phyloP scores from a whole-genome alignment of 1,139 yeast species.

The Geotrichum siamense region DNA sequence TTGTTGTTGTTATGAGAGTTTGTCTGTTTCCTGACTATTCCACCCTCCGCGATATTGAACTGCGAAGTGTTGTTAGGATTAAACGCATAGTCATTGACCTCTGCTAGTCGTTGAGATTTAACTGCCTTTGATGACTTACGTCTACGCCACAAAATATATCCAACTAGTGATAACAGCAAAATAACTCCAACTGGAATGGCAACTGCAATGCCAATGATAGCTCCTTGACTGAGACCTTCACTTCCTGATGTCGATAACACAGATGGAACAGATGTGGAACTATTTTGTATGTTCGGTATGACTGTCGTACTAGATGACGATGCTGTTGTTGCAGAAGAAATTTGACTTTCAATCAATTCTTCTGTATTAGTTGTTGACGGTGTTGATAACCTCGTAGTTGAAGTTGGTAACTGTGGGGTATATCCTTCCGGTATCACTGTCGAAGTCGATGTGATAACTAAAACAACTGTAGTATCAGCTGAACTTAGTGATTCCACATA shows the following conservation, averaged over 20 bases:
- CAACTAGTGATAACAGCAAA: constrained; percentile 9
- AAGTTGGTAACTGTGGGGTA: constrained; percentile 3
- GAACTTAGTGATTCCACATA: constrained; percentile 5
- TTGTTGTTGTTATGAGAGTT: constrained; percentile 4
- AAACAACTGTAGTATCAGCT: constrained; percentile 17
- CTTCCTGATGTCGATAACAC: constrained; percentile 1
- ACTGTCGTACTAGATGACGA: constrained; percentile 2
- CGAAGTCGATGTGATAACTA: constrained; percentile 17
- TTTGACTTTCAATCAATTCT: background rate
- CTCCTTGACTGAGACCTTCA: constrained; percentile 9
- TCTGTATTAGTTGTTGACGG: constrained; percentile 2
- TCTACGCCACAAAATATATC: constrained; percentile 14
- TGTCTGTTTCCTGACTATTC: background rate
- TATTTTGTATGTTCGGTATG: background rate
- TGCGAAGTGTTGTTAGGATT: constrained; percentile 14
- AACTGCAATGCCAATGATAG: constrained; percentile 16
- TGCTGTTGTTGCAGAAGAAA: background rate
- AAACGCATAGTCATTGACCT: constrained; percentile 17
- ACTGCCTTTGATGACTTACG: constrained; percentile 12
- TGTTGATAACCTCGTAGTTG: background rate
- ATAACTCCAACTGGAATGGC: constrained; percentile 18
- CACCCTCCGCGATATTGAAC: constrained; percentile 2
- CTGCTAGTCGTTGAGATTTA: constrained; percentile 18
- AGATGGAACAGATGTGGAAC: background rate
- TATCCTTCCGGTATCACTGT: constrained; percentile 7